A percentile compares a stretch with the other conserved stretches of the same genome.
Evolutionary conservation across 495 filamentous ascomycete genomes (phyloP).

Genomic region (Aspergillus baeticus): DNA sequence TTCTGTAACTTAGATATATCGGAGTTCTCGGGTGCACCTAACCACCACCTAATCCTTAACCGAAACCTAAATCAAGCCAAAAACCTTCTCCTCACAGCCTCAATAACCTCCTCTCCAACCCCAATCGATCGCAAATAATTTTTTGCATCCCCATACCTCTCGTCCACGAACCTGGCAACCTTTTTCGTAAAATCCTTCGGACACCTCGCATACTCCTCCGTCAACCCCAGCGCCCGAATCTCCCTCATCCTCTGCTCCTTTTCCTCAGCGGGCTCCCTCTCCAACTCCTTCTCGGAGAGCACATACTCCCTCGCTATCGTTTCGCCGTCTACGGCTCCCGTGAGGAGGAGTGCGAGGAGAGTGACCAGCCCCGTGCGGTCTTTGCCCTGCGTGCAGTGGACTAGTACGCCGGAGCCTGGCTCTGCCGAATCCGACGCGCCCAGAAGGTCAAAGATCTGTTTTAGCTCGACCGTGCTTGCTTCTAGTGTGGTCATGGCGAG

Average conservation of each 20-base stretch:
- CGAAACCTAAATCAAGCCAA: slow-evolving; percentile 4
- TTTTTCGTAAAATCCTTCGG: slow-evolving; percentile 53
- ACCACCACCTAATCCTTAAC: neutral
- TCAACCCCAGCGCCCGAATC: slow-evolving; percentile 64
- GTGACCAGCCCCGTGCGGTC: slow-evolving; percentile 77
- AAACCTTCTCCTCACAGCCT: slow-evolving; percentile 31
- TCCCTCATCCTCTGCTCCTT: slow-evolving; percentile 62
- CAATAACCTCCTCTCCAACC: slow-evolving; percentile 41
- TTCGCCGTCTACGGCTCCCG: slow-evolving; percentile 49
- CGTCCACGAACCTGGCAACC: slow-evolving; percentile 49
- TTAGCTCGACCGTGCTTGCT: slow-evolving; percentile 60
- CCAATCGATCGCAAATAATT: slow-evolving; percentile 61
- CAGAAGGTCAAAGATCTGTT: slow-evolving; percentile 51
- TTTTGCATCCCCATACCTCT: slow-evolving; percentile 58
- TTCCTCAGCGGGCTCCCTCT: slow-evolving; percentile 41
- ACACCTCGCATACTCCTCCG: slow-evolving; percentile 65
- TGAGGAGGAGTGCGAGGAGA: slow-evolving; percentile 60
- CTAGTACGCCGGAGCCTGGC: slow-evolving; percentile 54
- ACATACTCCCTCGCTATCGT: slow-evolving; percentile 69
- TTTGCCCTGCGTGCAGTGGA: slow-evolving; percentile 89
- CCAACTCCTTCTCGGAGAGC: slow-evolving; percentile 58
- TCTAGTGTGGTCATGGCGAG: slow-evolving; percentile 65
- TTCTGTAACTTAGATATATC: neutral
- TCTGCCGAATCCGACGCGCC: neutral
- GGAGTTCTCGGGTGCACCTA: neutral